A percentile compares a stretch with the other conserved stretches of the same genome.
phyloP scores from a whole-genome alignment of 1,284 basidiomycete genomes.

The Acaromyces ingoldii region DNA sequence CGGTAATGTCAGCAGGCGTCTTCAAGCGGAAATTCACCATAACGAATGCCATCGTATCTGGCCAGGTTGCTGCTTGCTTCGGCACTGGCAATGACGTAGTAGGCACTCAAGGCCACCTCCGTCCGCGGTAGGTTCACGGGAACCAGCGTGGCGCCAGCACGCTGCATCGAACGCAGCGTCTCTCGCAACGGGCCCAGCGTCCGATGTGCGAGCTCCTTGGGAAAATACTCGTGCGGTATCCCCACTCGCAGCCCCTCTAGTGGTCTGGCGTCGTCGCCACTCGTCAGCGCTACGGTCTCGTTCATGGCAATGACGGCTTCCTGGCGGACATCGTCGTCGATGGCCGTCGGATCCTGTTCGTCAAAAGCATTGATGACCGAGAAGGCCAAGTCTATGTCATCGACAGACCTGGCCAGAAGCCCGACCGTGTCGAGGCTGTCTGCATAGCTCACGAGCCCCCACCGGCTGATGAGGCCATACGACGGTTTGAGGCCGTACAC shows the following conservation, averaged over 20 bases:
- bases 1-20: no score
- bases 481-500: slow-evolving; percentile 89
- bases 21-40: no score
- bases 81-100: slow-evolving; percentile 89
- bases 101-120: slow-evolving; percentile 75
- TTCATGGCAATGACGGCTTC: not conserved
- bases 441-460: slow-evolving; percentile 87
- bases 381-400: slow-evolving; percentile 60
- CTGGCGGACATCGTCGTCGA: slow-evolving; percentile 17
- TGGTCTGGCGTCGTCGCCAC: no score
- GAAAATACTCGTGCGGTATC: slow-evolving; percentile 76
- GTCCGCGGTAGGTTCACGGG: slow-evolving; percentile 75
- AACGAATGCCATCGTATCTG: slow-evolving; percentile 76
- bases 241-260: slow-evolving; percentile 61
- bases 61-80: slow-evolving; percentile 92
- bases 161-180: slow-evolving; percentile 58
- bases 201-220: slow-evolving; percentile 61
- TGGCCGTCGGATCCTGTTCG: slow-evolving; percentile 73
- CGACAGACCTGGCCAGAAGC: slow-evolving; percentile 63
- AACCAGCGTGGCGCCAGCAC: slow-evolving; percentile 65
- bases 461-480: slow-evolving; percentile 83
- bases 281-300: not conserved
- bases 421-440: slow-evolving; percentile 94
- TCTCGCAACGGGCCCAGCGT: slow-evolving; percentile 58
- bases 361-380: slow-evolving; percentile 66